Evolutionary conservation across 2,329 filamentous ascomycete genomes (phyloP).

Genomic region (Stagonosporopsis chrysanthemi): DNA sequence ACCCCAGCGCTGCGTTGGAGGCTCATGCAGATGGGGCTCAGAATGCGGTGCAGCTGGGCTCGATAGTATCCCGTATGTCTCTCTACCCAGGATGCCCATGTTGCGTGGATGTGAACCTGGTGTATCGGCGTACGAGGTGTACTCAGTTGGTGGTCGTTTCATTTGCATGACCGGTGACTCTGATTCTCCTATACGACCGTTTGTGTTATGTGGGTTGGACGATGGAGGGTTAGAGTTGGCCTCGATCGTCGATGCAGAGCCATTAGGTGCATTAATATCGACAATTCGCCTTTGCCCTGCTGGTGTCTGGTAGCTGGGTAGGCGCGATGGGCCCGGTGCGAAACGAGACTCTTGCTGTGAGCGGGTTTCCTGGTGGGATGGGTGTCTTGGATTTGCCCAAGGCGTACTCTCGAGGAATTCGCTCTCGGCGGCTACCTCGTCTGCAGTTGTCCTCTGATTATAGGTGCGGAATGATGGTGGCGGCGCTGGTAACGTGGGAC

Average conservation of each 20-base stretch:
- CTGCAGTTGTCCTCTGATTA: slow-evolving; percentile 51
- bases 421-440: slow-evolving; percentile 73
- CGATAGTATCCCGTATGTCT: slow-evolving; percentile 41
- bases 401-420: slow-evolving; percentile 89
- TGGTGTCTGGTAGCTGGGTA: slow-evolving; percentile 47
- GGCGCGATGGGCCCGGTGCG: slow-evolving; percentile 34
- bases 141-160: slow-evolving; percentile 45
- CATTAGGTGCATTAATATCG: slow-evolving; percentile 46
- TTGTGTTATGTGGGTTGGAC: slow-evolving; percentile 36
- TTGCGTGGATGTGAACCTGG: slow-evolving; percentile 38
- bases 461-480: slow-evolving; percentile 46
- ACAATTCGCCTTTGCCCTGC: slow-evolving; percentile 46
- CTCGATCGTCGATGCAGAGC: slow-evolving; percentile 51
- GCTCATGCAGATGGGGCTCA: slow-evolving; percentile 36
- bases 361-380: slow-evolving; percentile 47
- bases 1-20: slow-evolving; percentile 35
- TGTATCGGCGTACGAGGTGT: slow-evolving; percentile 35
- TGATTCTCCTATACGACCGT: slow-evolving; percentile 41
- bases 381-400: slow-evolving; percentile 84
- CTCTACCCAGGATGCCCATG: slow-evolving; percentile 32
- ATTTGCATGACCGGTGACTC: slow-evolving; percentile 50
- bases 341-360: slow-evolving; percentile 48
- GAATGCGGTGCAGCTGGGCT: slow-evolving; percentile 39
- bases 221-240: slow-evolving; percentile 50
- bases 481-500: slow-evolving; percentile 33